phyloP scores from a whole-genome alignment of 495 filamentous ascomycete genomes.

The Xylaria venustula region DNA sequence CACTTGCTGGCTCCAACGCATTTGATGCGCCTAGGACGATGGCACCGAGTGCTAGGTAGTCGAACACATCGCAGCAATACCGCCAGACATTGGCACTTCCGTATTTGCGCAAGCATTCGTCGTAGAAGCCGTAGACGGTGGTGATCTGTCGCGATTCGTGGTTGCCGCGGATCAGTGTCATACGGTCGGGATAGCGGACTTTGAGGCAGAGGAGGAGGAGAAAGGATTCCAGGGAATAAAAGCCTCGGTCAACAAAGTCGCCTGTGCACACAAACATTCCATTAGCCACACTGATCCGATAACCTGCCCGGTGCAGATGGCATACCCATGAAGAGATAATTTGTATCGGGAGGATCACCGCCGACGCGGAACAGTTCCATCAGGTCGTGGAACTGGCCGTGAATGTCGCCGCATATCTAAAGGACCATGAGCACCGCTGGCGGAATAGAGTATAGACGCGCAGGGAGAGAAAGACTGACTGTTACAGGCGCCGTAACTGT shows the following conservation, averaged over 20 bases:
- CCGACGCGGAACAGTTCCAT: slow-evolving; percentile 98
- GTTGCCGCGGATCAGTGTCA: slow-evolving; percentile 94
- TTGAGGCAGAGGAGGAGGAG: slow-evolving; percentile 93
- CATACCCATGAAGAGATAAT: slow-evolving; percentile 95
- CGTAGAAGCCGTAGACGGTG: slow-evolving; percentile 98
- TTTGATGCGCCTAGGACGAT: slow-evolving; percentile 88
- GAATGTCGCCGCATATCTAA: slow-evolving; percentile 96
- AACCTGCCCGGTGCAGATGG: neutral
- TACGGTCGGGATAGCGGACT: slow-evolving; percentile 95
- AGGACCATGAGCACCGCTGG: slow-evolving; percentile 6
- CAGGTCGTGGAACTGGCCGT: slow-evolving; percentile 96
- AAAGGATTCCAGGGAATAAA: slow-evolving; percentile 96
- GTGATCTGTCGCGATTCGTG: slow-evolving; percentile 98
- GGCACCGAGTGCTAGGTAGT: slow-evolving; percentile 93
- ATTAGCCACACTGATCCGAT: slow-evolving; percentile 9
- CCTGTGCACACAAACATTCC: slow-evolving; percentile 41
- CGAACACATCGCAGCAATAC: slow-evolving; percentile 98
- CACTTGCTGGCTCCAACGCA: slow-evolving; percentile 55
- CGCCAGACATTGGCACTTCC: slow-evolving; percentile 97
- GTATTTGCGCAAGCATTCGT: slow-evolving; percentile 96
- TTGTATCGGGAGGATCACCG: slow-evolving; percentile 93
- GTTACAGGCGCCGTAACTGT: slow-evolving; percentile 95
- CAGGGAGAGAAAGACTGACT: slow-evolving; percentile 35
- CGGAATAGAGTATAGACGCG: neutral
- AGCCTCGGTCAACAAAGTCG: slow-evolving; percentile 97